Evolutionary conservation across 805 yeast genomes (phyloP).

Genomic region (Yarrowia bubula): DNA sequence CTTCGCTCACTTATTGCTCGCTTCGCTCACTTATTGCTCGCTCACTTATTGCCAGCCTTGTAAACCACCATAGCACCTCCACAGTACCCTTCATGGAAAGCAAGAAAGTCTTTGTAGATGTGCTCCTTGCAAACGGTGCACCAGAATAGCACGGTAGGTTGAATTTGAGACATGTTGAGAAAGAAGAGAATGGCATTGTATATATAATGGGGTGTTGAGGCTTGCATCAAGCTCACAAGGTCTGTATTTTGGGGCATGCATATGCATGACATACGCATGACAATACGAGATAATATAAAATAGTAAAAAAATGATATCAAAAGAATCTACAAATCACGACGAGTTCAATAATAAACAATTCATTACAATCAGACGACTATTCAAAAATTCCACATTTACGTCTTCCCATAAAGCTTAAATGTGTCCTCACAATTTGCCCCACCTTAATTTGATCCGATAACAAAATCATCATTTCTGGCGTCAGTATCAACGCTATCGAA

Average conservation of each 20-base stretch:
- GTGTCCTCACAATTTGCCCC: no score
- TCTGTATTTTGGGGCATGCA: no score
- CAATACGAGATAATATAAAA: neutral
- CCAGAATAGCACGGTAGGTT: neutral
- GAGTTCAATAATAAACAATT: no score
- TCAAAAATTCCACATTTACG: no score
- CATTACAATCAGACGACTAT: no score
- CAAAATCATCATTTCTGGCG: no score
- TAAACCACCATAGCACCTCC: constrained; percentile 2
- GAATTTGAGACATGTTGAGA: neutral
- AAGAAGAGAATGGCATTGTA: neutral
- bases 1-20: neutral
- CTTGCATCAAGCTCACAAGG: neutral
- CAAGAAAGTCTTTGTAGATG: neutral
- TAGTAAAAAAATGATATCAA: neutral
- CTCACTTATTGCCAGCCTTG: neutral
- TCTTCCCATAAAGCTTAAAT: no score
- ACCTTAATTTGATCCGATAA: no score
- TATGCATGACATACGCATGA: neutral
- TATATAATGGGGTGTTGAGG: neutral
- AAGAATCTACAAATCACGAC: neutral
- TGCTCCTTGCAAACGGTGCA: neutral
- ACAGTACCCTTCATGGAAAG: neutral
- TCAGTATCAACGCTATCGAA: no score
- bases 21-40: neutral